These are phyloP conservation scores for Fusarium nurragi DNA, from an alignment of 2,329 filamentous ascomycete species.

Conservation along the genomic window DNA sequence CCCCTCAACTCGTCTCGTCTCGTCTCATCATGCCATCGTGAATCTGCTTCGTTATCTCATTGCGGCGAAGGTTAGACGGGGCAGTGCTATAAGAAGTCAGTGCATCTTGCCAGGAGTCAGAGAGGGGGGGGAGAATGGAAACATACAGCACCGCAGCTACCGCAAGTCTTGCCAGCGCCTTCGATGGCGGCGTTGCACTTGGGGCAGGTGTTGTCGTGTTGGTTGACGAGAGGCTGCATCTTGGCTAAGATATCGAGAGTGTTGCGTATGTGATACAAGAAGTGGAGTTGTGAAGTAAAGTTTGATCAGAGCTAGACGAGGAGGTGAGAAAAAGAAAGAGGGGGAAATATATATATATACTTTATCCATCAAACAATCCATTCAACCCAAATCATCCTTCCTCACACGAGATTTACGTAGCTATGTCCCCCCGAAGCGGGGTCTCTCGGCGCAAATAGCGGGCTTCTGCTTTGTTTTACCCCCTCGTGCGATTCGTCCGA, in stretches of 20 bases:
- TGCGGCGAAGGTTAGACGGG: conserved; percentile 35
- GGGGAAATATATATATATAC: conserved; percentile 1
- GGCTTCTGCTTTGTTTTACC: conserved; percentile 35
- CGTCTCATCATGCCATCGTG: conserved; percentile 25
- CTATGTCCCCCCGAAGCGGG: conserved; percentile 25
- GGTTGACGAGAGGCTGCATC: conserved; percentile 51
- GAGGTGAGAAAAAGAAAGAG: background rate
- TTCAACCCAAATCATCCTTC: conserved; percentile 13
- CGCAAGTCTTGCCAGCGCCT: conserved; percentile 62
- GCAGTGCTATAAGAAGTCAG: conserved; percentile 36
- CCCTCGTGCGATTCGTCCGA: conserved; percentile 35
- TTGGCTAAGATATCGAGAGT: conserved; percentile 5
- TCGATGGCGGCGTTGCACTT: conserved; percentile 63
- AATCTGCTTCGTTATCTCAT: background rate
- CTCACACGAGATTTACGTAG: conserved; percentile 30
- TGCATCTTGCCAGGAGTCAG: conserved; percentile 7
- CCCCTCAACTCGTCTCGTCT: conserved; percentile 9
- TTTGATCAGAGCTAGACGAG: background rate
- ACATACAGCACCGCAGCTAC: conserved; percentile 66
- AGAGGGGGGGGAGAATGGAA: background rate
- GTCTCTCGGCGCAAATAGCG: conserved; percentile 32
- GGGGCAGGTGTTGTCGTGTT: conserved; percentile 59
- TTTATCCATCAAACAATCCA: conserved; percentile 8
- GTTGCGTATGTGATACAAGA: background rate
- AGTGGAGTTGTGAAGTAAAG: background rate